Evolutionary conservation across 208 protist species (phyloP), one percentile per base, ranked within the genome.

Genomic region (Naegleria fowleri): DNA sequence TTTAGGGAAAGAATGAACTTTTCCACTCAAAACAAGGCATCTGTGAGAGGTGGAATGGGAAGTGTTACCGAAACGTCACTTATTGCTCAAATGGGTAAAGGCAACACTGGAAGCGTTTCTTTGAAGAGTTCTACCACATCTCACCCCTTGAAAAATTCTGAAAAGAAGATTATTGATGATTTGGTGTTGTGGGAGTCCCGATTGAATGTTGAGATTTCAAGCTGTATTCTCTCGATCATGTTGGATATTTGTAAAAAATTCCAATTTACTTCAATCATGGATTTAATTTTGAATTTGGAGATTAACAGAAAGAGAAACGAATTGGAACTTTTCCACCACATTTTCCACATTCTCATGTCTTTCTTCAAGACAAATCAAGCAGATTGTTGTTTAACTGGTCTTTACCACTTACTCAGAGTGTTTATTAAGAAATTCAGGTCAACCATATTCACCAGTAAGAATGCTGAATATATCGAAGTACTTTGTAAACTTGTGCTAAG

Each of bases 131-230:
- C 55, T 67, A 67, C 55, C 55, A 29, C 19, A 3, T 67, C 55
- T 67, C 22, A 15, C 4, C 67, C 13, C 7, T 86, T 86, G 9
- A 43, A 33, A 43, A 38, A 51, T 19, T 19, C 16, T 19, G 83
- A 86, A 16, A 39, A 88, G 33, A 33, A 88, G 40, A 88, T 88
- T n/a, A 58, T 88, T 58, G 33, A 88, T 29, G 33, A 88, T 19
- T 58, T 88, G 85, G 85, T 88, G 7, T 58, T 88, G 9, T 89
- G 86, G 86, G 86, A 89, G 39, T 39, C 36, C 13, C 59, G 25
- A 43, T 41, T 89, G 43, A 89, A 89, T 67, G 41, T 40, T 43
- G 43, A 89, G 39, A 67, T 55, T 67, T 39, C 25, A 22, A 79
- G 29, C 25, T 79, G 67, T 79, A 79, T 79, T 79, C 29, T 79